phyloP scores from a whole-genome alignment of 257 asterid species.

The Schizonepeta tenuifolia region DNA sequence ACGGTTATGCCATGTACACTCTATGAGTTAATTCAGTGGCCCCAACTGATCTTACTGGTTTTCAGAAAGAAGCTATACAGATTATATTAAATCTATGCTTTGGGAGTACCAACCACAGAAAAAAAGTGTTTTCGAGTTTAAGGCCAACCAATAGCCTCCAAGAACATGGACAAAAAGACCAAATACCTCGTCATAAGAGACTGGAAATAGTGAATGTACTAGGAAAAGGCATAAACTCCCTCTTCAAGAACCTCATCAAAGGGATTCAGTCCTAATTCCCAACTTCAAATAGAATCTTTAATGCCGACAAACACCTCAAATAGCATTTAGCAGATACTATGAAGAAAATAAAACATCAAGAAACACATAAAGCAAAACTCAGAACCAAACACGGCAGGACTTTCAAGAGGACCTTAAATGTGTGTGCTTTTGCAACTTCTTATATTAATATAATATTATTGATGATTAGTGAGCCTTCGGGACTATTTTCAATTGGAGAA shows the following conservation, averaged over 20 bases:
- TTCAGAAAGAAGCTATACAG: not conserved
- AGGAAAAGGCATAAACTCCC: conserved; percentile 1
- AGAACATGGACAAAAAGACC: not conserved
- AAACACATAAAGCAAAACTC: not conserved
- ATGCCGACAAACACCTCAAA: conserved; percentile 20
- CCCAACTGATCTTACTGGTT: not conserved
- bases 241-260: conserved; percentile 10
- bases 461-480: not conserved
- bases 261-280: conserved; percentile 13
- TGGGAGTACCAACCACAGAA: conserved; percentile 6
- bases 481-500: not conserved
- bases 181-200: not conserved
- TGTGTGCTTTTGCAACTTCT: conserved; percentile 5
- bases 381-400: conserved; percentile 10
- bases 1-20: conserved; percentile 13
- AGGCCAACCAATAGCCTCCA: conserved; percentile 13
- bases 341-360: not conserved
- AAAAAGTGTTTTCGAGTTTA: not conserved
- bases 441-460: not conserved
- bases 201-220: not conserved
- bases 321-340: not conserved
- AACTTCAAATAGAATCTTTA: not conserved
- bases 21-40: not conserved
- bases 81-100: conserved; percentile 4
- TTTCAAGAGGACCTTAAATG: not conserved